Evolutionary conservation across 441 rosid genomes (phyloP).

Genomic region (Populus hybrid): DNA sequence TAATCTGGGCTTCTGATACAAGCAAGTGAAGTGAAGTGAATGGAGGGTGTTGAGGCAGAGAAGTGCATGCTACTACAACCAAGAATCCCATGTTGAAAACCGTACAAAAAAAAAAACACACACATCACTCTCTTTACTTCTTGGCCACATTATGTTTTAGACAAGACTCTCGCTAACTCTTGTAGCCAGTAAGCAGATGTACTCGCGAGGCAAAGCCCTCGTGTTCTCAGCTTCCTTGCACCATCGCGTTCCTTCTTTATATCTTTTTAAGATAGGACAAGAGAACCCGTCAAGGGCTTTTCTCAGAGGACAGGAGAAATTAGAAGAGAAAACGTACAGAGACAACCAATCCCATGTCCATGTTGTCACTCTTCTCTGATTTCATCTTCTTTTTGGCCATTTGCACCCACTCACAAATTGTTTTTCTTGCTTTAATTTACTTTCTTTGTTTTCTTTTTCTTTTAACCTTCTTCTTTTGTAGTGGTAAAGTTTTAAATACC

Average conservation of each 20-base stretch:
- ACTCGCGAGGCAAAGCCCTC: not conserved
- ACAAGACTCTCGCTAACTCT: not conserved
- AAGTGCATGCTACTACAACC: not conserved
- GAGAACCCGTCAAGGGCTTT: constrained; percentile 8
- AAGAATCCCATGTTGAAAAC: not conserved
- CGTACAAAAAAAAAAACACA: constrained; percentile 5
- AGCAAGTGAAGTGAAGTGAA: constrained; percentile 3
- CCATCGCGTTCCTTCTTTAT: not conserved
- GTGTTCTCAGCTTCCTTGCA: not conserved
- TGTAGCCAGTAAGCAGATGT: not conserved
- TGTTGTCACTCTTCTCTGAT: constrained; percentile 1
- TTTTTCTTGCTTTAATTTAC: not conserved
- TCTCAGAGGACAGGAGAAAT: constrained; percentile 10
- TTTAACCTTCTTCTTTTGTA: not conserved
- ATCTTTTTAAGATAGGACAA: constrained; percentile 11
- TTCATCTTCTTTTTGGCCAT: not conserved
- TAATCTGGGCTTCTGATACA: constrained; percentile 30
- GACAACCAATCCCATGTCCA: constrained; percentile 1
- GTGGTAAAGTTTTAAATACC: not conserved
- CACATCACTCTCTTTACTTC: not conserved
- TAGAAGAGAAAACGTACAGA: constrained; percentile 7
- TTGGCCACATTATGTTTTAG: constrained; percentile 20
- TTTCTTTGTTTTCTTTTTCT: not conserved
- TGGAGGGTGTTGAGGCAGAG: not conserved
- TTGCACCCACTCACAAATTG: constrained; percentile 1